Evolutionary conservation across 2,329 filamentous ascomycete species (phyloP).

Genomic region (Phialophora chinensis): DNA sequence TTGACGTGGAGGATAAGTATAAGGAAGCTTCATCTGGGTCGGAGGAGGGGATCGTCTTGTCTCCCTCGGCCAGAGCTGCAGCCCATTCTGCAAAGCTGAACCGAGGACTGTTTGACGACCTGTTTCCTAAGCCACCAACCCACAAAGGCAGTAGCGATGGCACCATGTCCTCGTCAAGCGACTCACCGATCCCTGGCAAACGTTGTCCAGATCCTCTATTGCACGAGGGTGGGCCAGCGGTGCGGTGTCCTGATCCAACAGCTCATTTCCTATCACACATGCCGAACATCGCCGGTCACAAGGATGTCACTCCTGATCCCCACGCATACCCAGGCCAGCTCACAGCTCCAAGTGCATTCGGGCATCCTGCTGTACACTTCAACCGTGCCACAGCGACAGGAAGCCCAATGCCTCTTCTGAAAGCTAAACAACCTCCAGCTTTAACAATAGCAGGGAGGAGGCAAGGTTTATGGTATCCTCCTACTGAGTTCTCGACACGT

Average conservation of each 20-base stretch:
- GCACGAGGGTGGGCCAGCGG: constrained; percentile 28
- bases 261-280: constrained; percentile 23
- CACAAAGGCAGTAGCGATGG: constrained; percentile 19
- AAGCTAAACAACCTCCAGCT: constrained; percentile 22
- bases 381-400: constrained; percentile 38
- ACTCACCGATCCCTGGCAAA: constrained; percentile 5
- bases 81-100: constrained; percentile 39
- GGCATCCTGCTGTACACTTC: constrained; percentile 23
- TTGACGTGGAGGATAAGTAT: constrained; percentile 10
- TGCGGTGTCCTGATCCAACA: constrained; percentile 35
- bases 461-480: constrained; percentile 24
- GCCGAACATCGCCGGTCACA: constrained; percentile 10
- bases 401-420: constrained; percentile 38
- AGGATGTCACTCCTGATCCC: neutral
- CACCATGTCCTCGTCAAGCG: constrained; percentile 14
- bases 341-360: neutral
- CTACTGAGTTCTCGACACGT: neutral
- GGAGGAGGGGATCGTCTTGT: constrained; percentile 30
- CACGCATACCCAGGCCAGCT: constrained; percentile 10
- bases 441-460: constrained; percentile 12
- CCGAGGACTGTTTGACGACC: constrained; percentile 32
- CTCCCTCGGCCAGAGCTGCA: constrained; percentile 37
- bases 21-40: neutral
- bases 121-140: constrained; percentile 28
- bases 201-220: constrained; percentile 35